These are phyloP conservation scores for Malus orientalis DNA, from an alignment of 306 rosid genomes.

Conservation along the genomic window DNA sequence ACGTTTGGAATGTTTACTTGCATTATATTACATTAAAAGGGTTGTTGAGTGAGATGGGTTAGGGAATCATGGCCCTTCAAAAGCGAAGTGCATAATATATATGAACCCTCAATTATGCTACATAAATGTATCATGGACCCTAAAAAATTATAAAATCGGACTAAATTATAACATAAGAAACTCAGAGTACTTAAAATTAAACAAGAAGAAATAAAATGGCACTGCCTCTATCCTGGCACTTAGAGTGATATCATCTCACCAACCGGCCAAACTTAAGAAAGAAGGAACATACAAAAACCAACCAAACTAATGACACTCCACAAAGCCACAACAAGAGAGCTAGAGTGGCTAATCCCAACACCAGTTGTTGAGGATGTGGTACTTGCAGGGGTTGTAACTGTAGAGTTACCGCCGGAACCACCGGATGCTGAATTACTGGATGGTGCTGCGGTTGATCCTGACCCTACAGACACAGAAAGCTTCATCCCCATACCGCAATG, in stretches of 20 bases:
- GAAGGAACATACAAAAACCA: slow-evolving; percentile 13
- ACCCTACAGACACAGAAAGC: slow-evolving; percentile 49
- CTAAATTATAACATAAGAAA: background rate
- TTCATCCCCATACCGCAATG: slow-evolving; percentile 89
- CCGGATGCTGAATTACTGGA: slow-evolving; percentile 15
- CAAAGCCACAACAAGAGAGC: slow-evolving; percentile 19
- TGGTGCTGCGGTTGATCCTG: slow-evolving; percentile 21
- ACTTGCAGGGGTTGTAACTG: slow-evolving; percentile 11
- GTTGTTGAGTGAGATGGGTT: background rate
- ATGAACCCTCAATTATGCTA: background rate
- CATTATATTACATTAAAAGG: background rate
- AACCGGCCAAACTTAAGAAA: slow-evolving; percentile 7
- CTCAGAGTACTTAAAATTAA: background rate
- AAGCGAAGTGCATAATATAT: background rate
- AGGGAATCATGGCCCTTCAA: background rate
- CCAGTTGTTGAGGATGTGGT: slow-evolving; percentile 25
- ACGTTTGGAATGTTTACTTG: background rate
- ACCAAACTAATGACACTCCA: slow-evolving; percentile 17
- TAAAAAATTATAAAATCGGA: background rate
- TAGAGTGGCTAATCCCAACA: slow-evolving; percentile 18
- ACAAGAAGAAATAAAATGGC: slow-evolving; percentile 30
- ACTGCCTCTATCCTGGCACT: slow-evolving; percentile 84
- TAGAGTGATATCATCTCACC: background rate
- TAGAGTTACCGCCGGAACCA: slow-evolving; percentile 3
- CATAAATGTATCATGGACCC: background rate